Evolutionary conservation across 371 early-diverging fungal genomes (phyloP).

Genomic region (Rhizopus microsporus): DNA sequence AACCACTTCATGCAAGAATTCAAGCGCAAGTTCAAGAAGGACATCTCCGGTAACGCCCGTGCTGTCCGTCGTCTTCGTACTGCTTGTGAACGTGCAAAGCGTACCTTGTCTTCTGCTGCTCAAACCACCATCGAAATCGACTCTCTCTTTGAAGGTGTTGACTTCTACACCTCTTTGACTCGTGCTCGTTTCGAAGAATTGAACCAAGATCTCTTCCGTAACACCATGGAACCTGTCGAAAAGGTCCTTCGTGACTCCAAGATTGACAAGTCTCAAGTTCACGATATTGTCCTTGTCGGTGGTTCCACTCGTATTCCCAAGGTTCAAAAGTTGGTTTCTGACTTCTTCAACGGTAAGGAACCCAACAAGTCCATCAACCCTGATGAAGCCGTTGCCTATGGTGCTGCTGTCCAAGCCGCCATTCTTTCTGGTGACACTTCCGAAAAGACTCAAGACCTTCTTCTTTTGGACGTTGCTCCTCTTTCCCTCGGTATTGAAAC

Average conservation of each 20-base stretch:
- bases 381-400: conserved; percentile 97
- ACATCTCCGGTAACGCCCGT: conserved; percentile 82
- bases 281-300: conserved; percentile 99
- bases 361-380: conserved; percentile 96
- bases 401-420: conserved; percentile 97
- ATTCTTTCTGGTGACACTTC: conserved; percentile 77
- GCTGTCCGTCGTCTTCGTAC: conserved; percentile 92
- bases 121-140: conserved; percentile 90
- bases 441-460: conserved; percentile 69
- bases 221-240: conserved; percentile 84
- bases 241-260: conserved; percentile 90
- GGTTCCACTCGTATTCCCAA: conserved; percentile 99
- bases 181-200: conserved; percentile 95
- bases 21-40: conserved; percentile 85
- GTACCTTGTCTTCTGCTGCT: conserved; percentile 87
- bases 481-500: conserved; percentile 94
- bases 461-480: conserved; percentile 90
- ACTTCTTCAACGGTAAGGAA: conserved; percentile 96
- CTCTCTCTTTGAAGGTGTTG: conserved; percentile 89
- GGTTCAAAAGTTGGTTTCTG: conserved; percentile 97
- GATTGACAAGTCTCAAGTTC: conserved; percentile 89
- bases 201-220: conserved; percentile 85
- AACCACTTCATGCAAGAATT: conserved; percentile 82
- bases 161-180: conserved; percentile 84
- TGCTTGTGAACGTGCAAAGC: conserved; percentile 97